Conservation (phyloP, 2,329 filamentous ascomycete genomes). For the Colletotrichum sp. region DNA sequence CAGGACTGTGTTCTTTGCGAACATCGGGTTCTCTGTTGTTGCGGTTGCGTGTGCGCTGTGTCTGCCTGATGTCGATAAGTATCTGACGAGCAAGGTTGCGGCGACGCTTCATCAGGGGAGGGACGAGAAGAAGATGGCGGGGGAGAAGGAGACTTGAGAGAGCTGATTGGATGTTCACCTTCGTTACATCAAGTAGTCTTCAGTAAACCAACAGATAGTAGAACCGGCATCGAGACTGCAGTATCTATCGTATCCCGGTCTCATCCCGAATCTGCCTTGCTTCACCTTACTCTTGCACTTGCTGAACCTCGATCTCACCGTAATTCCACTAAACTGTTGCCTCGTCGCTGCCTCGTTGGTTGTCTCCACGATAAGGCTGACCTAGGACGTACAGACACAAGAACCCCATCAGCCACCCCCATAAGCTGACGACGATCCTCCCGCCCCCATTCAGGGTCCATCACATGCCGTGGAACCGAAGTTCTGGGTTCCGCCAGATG, state of each 20-base stretch:
- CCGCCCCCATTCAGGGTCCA: neutral
- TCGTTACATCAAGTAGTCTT: neutral
- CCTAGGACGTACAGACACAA: neutral
- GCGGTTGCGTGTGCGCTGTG: conserved; percentile 34
- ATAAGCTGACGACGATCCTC: neutral
- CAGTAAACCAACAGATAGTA: neutral
- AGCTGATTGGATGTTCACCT: neutral
- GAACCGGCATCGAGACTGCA: neutral
- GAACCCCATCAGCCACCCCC: neutral
- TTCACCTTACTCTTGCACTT: neutral
- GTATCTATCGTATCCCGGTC: rapidly evolving
- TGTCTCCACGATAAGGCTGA: neutral
- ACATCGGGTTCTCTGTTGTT: conserved; percentile 37
- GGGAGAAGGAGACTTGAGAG: neutral
- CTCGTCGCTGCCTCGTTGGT: neutral
- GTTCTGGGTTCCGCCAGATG: neutral
- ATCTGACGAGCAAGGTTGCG: conserved; percentile 36
- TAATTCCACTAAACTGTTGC: neutral
- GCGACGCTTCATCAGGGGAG: conserved; percentile 33
- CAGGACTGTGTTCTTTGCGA: conserved; percentile 37
- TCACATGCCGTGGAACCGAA: neutral
- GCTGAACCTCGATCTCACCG: neutral
- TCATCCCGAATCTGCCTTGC: neutral
- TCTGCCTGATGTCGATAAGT: conserved; percentile 36
- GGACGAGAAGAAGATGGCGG: conserved; percentile 22